phyloP scores from a whole-genome alignment of 768 basidiomycete species.

The Tephrocybe sp. region DNA sequence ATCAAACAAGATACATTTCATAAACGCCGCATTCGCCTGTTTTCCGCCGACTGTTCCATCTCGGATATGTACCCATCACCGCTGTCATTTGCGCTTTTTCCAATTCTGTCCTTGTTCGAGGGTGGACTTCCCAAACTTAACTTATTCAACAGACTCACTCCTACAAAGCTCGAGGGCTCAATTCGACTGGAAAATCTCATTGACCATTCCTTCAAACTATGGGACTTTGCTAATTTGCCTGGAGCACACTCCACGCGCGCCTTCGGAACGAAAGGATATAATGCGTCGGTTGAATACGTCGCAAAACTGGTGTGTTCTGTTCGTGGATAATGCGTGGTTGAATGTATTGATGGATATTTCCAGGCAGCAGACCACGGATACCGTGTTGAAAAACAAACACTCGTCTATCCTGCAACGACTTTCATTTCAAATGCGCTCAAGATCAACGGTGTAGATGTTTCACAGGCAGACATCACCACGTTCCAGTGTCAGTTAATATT shows the following conservation, averaged over 20 bases:
- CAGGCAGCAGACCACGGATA: slow-evolving; percentile 27
- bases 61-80: neutral
- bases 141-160: slow-evolving; percentile 13
- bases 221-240: slow-evolving; percentile 24
- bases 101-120: neutral
- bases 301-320: slow-evolving; percentile 19
- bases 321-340: too few species aligned
- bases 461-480: slow-evolving; percentile 23
- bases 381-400: slow-evolving; percentile 26
- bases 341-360: neutral
- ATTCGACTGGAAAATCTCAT: slow-evolving; percentile 21
- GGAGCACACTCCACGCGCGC: slow-evolving; percentile 25
- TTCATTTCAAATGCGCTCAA: slow-evolving; percentile 10
- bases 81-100: slow-evolving; percentile 1
- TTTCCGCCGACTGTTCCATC: neutral
- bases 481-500: slow-evolving; percentile 17
- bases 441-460: slow-evolving; percentile 5
- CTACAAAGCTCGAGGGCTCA: slow-evolving; percentile 11
- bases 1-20: too few species aligned
- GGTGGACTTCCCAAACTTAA: neutral
- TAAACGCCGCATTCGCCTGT: too few species aligned
- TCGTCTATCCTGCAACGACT: slow-evolving; percentile 24
- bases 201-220: slow-evolving; percentile 27
- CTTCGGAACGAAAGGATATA: slow-evolving; percentile 30
- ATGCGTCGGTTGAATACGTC: slow-evolving; percentile 29